Evolutionary conservation across 2,329 filamentous ascomycete species (phyloP).

Genomic region (Ophiostoma perfectum): DNA sequence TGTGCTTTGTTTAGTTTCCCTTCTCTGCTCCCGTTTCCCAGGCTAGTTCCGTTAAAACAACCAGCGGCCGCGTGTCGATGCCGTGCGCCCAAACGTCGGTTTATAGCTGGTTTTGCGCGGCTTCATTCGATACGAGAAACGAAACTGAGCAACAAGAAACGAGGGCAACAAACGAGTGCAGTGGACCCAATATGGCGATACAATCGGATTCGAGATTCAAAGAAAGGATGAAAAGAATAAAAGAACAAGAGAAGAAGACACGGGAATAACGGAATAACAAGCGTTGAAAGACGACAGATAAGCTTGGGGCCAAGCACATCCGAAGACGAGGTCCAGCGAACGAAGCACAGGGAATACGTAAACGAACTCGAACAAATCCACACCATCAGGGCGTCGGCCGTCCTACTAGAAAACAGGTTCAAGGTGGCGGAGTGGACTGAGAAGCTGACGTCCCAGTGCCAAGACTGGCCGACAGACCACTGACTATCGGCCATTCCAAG

Average conservation of each 20-base stretch:
- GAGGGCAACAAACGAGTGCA: not conserved
- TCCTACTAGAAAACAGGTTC: not conserved
- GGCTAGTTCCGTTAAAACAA: not conserved
- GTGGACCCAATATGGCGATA: not conserved
- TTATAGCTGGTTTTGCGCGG: not conserved
- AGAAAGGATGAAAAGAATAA: not conserved
- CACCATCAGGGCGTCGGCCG: not conserved
- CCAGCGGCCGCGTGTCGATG: constrained; percentile 2
- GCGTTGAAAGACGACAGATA: not conserved
- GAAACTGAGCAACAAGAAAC: not conserved
- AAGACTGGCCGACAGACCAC: not conserved
- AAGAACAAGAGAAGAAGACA: not conserved
- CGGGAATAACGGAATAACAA: not conserved
- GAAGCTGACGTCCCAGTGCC: not conserved
- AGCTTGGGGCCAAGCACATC: not conserved
- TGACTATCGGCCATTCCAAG: too few species aligned
- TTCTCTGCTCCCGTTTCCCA: not conserved
- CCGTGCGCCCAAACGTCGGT: not conserved
- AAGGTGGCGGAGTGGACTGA: not conserved
- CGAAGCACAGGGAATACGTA: not conserved
- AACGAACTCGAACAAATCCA: not conserved
- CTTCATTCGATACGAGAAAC: not conserved
- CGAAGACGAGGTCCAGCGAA: not conserved
- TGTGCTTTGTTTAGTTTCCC: not conserved
- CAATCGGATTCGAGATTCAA: not conserved